A percentile compares a stretch with the other conserved stretches of the same genome.
These are phyloP conservation scores for Neofusicoccum sp. DNA, from an alignment of 2,329 filamentous ascomycete genomes.

Conservation along the genomic window DNA sequence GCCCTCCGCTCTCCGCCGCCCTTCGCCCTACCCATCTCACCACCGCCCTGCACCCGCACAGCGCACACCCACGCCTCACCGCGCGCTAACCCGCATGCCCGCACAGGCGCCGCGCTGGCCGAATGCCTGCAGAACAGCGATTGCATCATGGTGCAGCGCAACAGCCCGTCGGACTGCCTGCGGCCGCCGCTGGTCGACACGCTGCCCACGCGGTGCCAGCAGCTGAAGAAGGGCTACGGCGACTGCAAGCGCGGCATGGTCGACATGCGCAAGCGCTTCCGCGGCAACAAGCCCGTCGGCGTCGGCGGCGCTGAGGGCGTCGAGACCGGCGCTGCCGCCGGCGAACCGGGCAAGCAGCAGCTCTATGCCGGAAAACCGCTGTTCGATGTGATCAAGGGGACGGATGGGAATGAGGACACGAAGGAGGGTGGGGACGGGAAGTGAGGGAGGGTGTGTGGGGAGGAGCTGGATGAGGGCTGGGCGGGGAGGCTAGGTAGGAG, in stretches of 20 bases:
- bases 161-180: slow-evolving; percentile 85
- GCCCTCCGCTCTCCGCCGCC: background rate
- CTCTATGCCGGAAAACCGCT: slow-evolving; percentile 21
- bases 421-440: slow-evolving; percentile 3
- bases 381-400: slow-evolving; percentile 12
- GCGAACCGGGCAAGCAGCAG: background rate
- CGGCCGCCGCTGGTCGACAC: slow-evolving; percentile 78
- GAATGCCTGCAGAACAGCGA: slow-evolving; percentile 95
- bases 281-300: slow-evolving; percentile 83
- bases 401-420: slow-evolving; percentile 14
- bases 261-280: slow-evolving; percentile 98
- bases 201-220: slow-evolving; percentile 85
- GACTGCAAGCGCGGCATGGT: slow-evolving; percentile 96
- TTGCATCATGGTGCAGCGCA: slow-evolving; percentile 90
- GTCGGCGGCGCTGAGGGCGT: slow-evolving; percentile 37
- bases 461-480: background rate
- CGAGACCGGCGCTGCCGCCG: slow-evolving; percentile 30
- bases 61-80: background rate
- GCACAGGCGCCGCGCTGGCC: slow-evolving; percentile 82
- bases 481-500: background rate
- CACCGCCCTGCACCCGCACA: background rate
- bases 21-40: background rate
- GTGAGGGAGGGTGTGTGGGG: background rate
- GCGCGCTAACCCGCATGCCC: background rate
- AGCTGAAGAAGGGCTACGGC: slow-evolving; percentile 88